phyloP scores from a whole-genome alignment of 495 filamentous ascomycete genomes.

The Penicillium goetzii region DNA sequence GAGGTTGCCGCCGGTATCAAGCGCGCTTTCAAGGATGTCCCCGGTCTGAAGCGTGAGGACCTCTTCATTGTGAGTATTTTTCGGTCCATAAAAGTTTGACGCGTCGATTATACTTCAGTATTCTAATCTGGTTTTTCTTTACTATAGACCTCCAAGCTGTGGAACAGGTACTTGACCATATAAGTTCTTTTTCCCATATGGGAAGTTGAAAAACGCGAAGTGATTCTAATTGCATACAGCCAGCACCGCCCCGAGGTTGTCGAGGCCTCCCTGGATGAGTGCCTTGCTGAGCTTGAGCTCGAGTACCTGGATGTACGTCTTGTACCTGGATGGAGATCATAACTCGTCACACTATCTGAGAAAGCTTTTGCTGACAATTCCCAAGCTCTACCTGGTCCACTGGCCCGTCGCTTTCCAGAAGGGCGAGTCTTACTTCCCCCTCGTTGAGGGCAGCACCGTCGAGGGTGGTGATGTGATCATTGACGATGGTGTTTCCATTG shows the following conservation, averaged over 20 bases:
- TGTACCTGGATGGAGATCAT: not conserved
- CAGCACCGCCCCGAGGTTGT: constrained; percentile 53
- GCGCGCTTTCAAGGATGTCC: constrained; percentile 49
- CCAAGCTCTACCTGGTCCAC: constrained; percentile 55
- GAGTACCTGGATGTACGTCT: constrained; percentile 52
- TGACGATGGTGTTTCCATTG: constrained; percentile 52
- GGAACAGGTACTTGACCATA: constrained; percentile 37
- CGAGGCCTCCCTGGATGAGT: constrained; percentile 50
- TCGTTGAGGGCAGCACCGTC: constrained; percentile 38
- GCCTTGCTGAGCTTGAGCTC: constrained; percentile 51
- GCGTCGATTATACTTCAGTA: not conserved
- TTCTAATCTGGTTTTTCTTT: constrained; percentile 9
- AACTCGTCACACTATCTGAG: too few relatives aligned
- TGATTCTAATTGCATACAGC: constrained; percentile 25
- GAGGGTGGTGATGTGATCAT: constrained; percentile 48
- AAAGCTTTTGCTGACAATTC: not conserved
- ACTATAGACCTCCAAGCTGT: constrained; percentile 52
- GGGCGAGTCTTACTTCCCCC: constrained; percentile 50
- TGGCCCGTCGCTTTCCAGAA: constrained; percentile 54
- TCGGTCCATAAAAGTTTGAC: not conserved
- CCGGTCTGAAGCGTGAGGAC: constrained; percentile 55
- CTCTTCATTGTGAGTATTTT: constrained; percentile 48
- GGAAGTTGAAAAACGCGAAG: not conserved
- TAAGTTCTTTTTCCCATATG: not conserved
- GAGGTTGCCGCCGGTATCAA: constrained; percentile 52